Conservation (phyloP, 805 yeast species). For the Blastobotrys parvus region DNA sequence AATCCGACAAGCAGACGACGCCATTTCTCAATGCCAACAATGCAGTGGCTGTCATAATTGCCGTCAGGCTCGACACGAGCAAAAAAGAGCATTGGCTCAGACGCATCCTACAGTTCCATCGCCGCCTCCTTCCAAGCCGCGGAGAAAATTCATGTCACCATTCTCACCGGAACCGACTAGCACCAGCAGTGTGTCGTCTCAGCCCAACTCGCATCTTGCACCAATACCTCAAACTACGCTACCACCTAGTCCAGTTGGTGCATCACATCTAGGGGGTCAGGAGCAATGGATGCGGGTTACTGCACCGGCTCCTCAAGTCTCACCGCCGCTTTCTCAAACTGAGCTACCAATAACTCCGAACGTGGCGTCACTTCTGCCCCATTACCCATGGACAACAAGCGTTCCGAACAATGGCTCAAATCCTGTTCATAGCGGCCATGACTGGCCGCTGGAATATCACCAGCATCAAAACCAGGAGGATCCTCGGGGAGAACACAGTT, state of each 20-base stretch:
- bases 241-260: not conserved
- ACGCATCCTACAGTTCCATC: not conserved
- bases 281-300: no score
- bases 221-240: not conserved
- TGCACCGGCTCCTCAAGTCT: not conserved
- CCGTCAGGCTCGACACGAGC: not conserved
- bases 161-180: not conserved
- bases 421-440: not conserved
- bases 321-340: not conserved
- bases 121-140: not conserved
- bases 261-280: no score
- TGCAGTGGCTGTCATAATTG: not conserved
- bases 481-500: no score
- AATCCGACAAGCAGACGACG: conserved; percentile 1
- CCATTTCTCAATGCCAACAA: not conserved
- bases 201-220: not conserved
- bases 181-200: not conserved
- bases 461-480: not conserved
- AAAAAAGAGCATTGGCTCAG: not conserved
- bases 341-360: not conserved
- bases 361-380: not conserved
- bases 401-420: no score
- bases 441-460: conserved; percentile 7
- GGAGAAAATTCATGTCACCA: no score
- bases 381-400: not conserved